Percentiles rank a stretch among this genome's conserved stretches.
Evolutionary conservation across 768 basidiomycete genomes (phyloP).

Genomic region (Boletus pseudopeckii): DNA sequence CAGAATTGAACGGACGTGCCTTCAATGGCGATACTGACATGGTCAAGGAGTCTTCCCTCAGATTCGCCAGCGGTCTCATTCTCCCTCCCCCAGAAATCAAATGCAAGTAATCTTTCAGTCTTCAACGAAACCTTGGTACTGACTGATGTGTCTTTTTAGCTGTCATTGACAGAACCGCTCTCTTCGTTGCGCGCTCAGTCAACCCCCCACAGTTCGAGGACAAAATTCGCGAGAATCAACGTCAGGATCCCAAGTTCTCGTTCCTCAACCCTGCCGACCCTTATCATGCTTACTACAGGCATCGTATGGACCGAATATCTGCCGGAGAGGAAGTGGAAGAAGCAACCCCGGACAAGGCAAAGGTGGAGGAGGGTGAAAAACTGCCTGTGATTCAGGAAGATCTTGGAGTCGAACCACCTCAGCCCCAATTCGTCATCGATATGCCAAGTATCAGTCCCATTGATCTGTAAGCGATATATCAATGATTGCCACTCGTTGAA

Average conservation of each 20-base stretch:
- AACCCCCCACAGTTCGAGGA: slow-evolving; percentile 93
- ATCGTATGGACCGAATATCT: slow-evolving; percentile 80
- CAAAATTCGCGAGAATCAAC: slow-evolving; percentile 95
- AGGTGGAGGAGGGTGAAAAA: slow-evolving; percentile 34
- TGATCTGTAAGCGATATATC: slow-evolving; percentile 73
- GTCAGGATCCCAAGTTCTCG: slow-evolving; percentile 96
- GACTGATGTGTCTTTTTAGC: slow-evolving; percentile 42
- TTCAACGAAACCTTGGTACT: background rate
- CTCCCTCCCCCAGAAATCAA: slow-evolving; percentile 96
- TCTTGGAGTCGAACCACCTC: slow-evolving; percentile 71
- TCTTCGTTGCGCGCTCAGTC: slow-evolving; percentile 88
- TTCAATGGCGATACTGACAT: slow-evolving; percentile 43
- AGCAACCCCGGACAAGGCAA: slow-evolving; percentile 41
- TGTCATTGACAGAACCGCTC: slow-evolving; percentile 93
- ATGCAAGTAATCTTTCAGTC: slow-evolving; percentile 42
- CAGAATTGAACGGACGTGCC: slow-evolving; percentile 39
- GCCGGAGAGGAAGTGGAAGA: slow-evolving; percentile 75
- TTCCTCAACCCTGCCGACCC: slow-evolving; percentile 97
- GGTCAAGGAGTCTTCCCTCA: slow-evolving; percentile 35
- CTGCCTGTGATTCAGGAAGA: slow-evolving; percentile 46
- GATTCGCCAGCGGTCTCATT: slow-evolving; percentile 84
- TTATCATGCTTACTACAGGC: slow-evolving; percentile 97
- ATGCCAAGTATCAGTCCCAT: slow-evolving; percentile 83
- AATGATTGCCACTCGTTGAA: background rate
- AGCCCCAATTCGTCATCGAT: slow-evolving; percentile 79